A percentile compares a stretch with the other conserved stretches of the same genome.
phyloP scores from a whole-genome alignment of 148 eudicot species.

The Cornus suecica region DNA sequence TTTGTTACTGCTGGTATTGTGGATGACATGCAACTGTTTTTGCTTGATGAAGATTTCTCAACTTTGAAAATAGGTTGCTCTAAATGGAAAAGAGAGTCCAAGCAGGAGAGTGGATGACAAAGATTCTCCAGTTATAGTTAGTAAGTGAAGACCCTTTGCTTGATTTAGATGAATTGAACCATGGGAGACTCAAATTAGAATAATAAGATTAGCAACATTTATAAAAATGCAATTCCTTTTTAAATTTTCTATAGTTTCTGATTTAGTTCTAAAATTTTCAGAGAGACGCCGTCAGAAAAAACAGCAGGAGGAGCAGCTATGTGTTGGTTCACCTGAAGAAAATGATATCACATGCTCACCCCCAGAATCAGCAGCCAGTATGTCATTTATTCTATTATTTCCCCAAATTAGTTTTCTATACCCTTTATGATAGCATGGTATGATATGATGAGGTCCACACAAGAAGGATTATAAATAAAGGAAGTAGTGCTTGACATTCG shows the following conservation, averaged over 20 bases:
- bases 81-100: conserved; percentile 40
- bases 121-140: conserved; percentile 42
- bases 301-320: conserved; percentile 27
- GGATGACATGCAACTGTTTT: conserved; percentile 1
- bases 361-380: conserved; percentile 31
- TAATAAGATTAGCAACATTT: not conserved
- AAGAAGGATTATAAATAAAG: not conserved
- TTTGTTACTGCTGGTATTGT: not conserved
- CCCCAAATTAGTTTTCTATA: not conserved
- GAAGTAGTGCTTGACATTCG: not conserved
- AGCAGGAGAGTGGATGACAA: conserved; percentile 27
- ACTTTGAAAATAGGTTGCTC: conserved; percentile 45
- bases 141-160: conserved; percentile 25
- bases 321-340: conserved; percentile 31
- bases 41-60: conserved; percentile 14
- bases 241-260: conserved; percentile 25
- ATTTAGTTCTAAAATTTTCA: conserved; percentile 29
- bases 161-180: not conserved
- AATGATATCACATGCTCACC: conserved; percentile 25
- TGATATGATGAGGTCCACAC: not conserved
- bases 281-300: conserved; percentile 25
- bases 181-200: not conserved
- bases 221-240: not conserved
- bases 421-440: not conserved
- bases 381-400: conserved; percentile 11